Conservation (phyloP, 768 basidiomycete species). For the Boletus speciosus region DNA sequence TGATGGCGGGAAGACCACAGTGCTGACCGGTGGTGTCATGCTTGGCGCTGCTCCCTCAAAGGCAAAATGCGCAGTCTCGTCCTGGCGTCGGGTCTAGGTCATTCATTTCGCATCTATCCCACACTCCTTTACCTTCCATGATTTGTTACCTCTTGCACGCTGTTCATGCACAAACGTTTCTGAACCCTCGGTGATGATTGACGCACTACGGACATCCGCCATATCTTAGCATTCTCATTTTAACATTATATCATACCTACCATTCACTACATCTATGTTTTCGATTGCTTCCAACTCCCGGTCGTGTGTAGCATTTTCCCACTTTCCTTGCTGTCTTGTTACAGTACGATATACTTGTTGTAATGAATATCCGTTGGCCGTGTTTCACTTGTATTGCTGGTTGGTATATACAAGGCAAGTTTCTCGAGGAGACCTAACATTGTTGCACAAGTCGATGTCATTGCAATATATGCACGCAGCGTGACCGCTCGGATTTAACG, state of each 20-base stretch:
- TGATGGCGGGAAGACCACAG: slow-evolving; percentile 85
- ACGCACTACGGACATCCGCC: slow-evolving; percentile 25
- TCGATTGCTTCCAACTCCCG: slow-evolving; percentile 21
- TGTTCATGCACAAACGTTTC: slow-evolving; percentile 15
- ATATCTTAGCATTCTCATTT: slow-evolving; percentile 32
- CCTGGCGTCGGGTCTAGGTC: slow-evolving; percentile 59
- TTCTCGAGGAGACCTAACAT: too few relatives aligned
- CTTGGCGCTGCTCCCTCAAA: slow-evolving; percentile 52
- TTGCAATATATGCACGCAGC: too few relatives aligned
- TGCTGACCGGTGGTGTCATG: slow-evolving; percentile 86
- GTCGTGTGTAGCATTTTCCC: slow-evolving; percentile 31
- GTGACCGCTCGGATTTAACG: too few relatives aligned
- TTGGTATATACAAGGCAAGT: too few relatives aligned
- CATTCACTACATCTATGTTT: slow-evolving; percentile 27
- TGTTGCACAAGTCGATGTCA: too few relatives aligned
- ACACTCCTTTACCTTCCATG: slow-evolving; percentile 27
- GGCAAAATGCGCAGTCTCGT: slow-evolving; percentile 32
- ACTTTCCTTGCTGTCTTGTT: slow-evolving; percentile 26
- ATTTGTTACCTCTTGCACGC: slow-evolving; percentile 21
- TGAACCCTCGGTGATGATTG: slow-evolving; percentile 25
- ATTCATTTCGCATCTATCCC: slow-evolving; percentile 4
- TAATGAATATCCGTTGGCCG: slow-evolving; percentile 20
- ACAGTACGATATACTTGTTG: slow-evolving; percentile 29
- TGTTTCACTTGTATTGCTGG: background rate
- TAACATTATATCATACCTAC: slow-evolving; percentile 32